phyloP scores from a whole-genome alignment of 257 asterid genomes.

The Perilla frutescens region DNA sequence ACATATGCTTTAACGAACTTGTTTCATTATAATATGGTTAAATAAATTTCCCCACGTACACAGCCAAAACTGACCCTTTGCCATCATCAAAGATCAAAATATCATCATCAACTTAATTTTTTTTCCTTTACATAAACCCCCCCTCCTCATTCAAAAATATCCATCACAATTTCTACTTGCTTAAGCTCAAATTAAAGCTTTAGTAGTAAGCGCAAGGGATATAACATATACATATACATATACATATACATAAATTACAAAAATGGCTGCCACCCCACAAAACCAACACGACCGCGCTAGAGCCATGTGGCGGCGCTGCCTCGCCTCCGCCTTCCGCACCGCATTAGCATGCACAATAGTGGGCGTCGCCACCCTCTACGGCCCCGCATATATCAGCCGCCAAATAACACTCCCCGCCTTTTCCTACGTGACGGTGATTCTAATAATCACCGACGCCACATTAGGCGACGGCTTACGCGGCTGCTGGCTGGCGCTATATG shows the following conservation, averaged over 20 bases:
- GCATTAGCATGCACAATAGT: slow-evolving; percentile 84
- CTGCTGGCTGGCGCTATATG: slow-evolving; percentile 72
- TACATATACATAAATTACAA: neutral
- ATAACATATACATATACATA: too few species aligned
- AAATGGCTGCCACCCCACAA: slow-evolving; percentile 39
- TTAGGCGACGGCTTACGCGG: slow-evolving; percentile 72
- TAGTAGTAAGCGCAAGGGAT: neutral
- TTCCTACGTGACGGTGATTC: slow-evolving; percentile 74
- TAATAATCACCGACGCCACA: slow-evolving; percentile 68
- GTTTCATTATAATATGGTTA: slow-evolving; percentile 26
- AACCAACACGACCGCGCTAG: slow-evolving; percentile 38
- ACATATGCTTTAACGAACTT: slow-evolving; percentile 64
- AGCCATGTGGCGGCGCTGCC: slow-evolving; percentile 61
- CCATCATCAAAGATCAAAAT: slow-evolving; percentile 48
- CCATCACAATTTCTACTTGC: slow-evolving; percentile 2
- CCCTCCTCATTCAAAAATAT: neutral
- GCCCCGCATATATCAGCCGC: slow-evolving; percentile 50
- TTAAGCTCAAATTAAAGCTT: neutral
- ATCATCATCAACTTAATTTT: neutral
- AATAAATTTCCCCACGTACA: slow-evolving; percentile 40
- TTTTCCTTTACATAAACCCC: slow-evolving; percentile 44
- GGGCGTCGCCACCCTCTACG: slow-evolving; percentile 66
- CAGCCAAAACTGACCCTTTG: slow-evolving; percentile 60
- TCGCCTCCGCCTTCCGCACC: slow-evolving; percentile 76
- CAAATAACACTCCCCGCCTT: slow-evolving; percentile 72